phyloP scores from a whole-genome alignment of 805 yeast genomes.

The Schwanniomyces polymorphus region DNA sequence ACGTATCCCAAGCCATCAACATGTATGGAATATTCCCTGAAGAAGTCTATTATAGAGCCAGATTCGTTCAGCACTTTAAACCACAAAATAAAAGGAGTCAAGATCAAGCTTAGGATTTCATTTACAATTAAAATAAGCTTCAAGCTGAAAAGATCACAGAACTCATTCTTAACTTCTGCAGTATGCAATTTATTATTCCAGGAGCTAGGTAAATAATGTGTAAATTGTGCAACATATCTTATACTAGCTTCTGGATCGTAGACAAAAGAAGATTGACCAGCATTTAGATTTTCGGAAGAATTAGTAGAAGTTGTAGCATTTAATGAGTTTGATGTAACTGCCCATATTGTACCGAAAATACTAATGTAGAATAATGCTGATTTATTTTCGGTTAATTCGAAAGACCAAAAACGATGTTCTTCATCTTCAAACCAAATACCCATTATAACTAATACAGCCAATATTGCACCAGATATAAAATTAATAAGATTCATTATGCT shows the following conservation, averaged over 20 bases:
- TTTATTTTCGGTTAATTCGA: conserved; percentile 80
- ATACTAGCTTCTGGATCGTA: conserved; percentile 93
- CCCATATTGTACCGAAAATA: conserved; percentile 84
- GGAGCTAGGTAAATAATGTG: conserved; percentile 84
- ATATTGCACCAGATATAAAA: conserved; percentile 84
- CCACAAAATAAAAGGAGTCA: conserved; percentile 91
- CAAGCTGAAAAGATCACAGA: conserved; percentile 74
- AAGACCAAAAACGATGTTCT: conserved; percentile 69
- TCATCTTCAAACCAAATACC: conserved; percentile 88
- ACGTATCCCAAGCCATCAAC: conserved; percentile 95
- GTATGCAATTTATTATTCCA: conserved; percentile 90
- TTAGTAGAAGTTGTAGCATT: conserved; percentile 14
- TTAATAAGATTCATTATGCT: conserved; percentile 38
- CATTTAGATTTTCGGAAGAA: conserved; percentile 20
- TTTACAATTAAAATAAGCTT: conserved; percentile 67
- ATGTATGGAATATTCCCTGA: conserved; percentile 84
- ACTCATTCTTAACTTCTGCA: conserved; percentile 78
- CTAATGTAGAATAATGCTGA: conserved; percentile 88
- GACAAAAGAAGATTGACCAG: conserved; percentile 41
- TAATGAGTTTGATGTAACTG: conserved; percentile 71
- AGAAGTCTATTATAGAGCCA: conserved; percentile 82
- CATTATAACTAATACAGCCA: conserved; percentile 66
- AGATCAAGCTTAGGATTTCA: conserved; percentile 77
- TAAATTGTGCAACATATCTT: conserved; percentile 74
- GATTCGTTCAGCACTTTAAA: conserved; percentile 72